Evolutionary conservation across 2,329 filamentous ascomycete species (phyloP).

Genomic region (Calonectria pauciramosa): DNA sequence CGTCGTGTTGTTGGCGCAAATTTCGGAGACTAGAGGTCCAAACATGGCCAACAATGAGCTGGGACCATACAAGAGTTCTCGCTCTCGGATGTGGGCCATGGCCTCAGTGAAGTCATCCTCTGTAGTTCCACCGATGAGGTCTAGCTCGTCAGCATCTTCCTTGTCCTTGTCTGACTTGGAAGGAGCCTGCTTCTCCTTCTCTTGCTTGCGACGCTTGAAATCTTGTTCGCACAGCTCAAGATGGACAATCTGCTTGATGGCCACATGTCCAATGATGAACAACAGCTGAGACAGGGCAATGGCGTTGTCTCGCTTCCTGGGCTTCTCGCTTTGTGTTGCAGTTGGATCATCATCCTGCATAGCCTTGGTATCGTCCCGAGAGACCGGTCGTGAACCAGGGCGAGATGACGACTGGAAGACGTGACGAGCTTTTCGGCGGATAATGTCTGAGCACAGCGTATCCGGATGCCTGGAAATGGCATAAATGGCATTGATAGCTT

Average conservation of each 20-base stretch:
- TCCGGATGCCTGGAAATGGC: slow-evolving; percentile 94
- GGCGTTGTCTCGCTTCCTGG: slow-evolving; percentile 75
- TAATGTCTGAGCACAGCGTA: slow-evolving; percentile 89
- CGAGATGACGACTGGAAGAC: slow-evolving; percentile 73
- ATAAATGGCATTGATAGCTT: slow-evolving; percentile 96
- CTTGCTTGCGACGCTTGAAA: slow-evolving; percentile 95
- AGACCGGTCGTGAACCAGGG: slow-evolving; percentile 60
- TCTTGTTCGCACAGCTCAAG: slow-evolving; percentile 97
- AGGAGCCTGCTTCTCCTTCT: slow-evolving; percentile 79
- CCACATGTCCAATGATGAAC: slow-evolving; percentile 95
- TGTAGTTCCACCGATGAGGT: slow-evolving; percentile 95
- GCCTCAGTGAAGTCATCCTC: slow-evolving; percentile 94
- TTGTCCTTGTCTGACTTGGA: slow-evolving; percentile 65
- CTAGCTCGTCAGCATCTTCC: slow-evolving; percentile 87
- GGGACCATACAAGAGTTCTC: slow-evolving; percentile 85
- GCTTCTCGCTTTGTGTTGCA: slow-evolving; percentile 54
- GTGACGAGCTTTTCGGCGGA: slow-evolving; percentile 86
- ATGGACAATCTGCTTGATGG: slow-evolving; percentile 99
- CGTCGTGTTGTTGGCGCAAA: slow-evolving; percentile 93
- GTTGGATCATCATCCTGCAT: slow-evolving; percentile 49
- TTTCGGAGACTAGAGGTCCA: slow-evolving; percentile 90
- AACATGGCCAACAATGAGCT: slow-evolving; percentile 90
- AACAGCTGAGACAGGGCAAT: slow-evolving; percentile 89
- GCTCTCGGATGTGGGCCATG: slow-evolving; percentile 85
- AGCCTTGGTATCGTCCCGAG: slow-evolving; percentile 58